phyloP scores from a whole-genome alignment of 495 filamentous ascomycete species.

The Penicillium silybi region DNA sequence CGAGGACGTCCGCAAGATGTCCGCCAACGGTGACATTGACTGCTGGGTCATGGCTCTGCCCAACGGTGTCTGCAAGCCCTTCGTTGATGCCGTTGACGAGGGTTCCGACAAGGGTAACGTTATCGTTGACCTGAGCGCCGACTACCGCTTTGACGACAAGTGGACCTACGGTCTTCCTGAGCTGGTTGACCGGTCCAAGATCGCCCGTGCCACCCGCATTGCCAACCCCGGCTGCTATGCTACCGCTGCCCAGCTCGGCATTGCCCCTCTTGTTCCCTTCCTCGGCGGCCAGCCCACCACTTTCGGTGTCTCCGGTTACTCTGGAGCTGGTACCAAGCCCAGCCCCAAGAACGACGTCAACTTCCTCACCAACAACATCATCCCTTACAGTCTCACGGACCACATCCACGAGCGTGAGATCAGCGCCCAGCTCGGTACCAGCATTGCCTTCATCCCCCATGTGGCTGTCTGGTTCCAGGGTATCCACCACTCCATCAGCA shows the following conservation, averaged over 20 bases:
- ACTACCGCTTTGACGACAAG: conserved; percentile 84
- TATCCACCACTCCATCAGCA: conserved; percentile 87
- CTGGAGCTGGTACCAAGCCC: conserved; percentile 93
- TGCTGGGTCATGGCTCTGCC: conserved; percentile 98
- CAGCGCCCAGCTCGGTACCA: conserved; percentile 66
- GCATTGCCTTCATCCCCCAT: conserved; percentile 88
- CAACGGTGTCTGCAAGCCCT: conserved; percentile 96
- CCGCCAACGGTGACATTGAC: conserved; percentile 86
- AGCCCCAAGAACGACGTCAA: conserved; percentile 92
- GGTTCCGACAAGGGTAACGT: conserved; percentile 67
- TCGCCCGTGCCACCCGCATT: conserved; percentile 81
- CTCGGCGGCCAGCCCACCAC: conserved; percentile 78
- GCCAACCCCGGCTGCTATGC: conserved; percentile 96
- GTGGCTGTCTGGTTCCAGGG: conserved; percentile 98
- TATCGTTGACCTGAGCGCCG: conserved; percentile 90
- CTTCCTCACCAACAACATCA: conserved; percentile 83
- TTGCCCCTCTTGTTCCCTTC: conserved; percentile 75
- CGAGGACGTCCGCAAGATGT: conserved; percentile 89
- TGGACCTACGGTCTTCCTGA: conserved; percentile 98
- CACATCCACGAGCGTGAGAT: conserved; percentile 98
- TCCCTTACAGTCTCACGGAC: conserved; percentile 88
- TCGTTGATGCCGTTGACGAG: conserved; percentile 84
- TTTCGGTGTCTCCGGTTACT: conserved; percentile 95
- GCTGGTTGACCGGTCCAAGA: conserved; percentile 69
- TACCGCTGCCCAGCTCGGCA: conserved; percentile 91